These are phyloP conservation scores for Botryosphaeria dothidea DNA, from an alignment of 2,329 filamentous ascomycete genomes.

Conservation along the genomic window DNA sequence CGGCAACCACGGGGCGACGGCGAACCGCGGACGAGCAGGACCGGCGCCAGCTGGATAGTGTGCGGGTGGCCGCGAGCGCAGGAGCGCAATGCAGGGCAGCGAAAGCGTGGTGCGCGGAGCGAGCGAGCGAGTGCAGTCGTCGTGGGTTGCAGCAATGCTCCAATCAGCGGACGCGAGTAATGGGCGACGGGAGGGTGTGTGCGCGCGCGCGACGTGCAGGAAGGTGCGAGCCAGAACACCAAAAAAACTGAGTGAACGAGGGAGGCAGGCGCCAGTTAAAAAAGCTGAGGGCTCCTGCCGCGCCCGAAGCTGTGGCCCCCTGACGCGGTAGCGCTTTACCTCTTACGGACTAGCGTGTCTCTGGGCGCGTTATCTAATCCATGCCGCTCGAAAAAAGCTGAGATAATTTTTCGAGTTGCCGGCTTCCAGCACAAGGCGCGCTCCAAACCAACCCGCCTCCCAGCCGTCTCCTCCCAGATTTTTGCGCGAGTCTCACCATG, in stretches of 20 bases:
- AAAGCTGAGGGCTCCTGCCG: constrained; percentile 15
- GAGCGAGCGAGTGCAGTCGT: neutral
- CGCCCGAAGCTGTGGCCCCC: constrained; percentile 14
- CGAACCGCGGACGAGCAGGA: constrained; percentile 9
- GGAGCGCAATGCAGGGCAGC: neutral
- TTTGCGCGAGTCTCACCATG: constrained; percentile 26
- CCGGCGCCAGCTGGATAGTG: neutral
- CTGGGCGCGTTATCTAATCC: constrained; percentile 16
- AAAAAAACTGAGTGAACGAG: constrained; percentile 6
- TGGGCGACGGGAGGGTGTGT: constrained; percentile 14
- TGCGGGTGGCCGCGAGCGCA: neutral
- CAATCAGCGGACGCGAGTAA: constrained; percentile 16
- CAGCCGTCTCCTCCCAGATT: neutral
- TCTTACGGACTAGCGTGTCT: neutral
- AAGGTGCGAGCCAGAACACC: constrained; percentile 18
- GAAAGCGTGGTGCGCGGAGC: neutral
- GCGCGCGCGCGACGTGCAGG: constrained; percentile 15
- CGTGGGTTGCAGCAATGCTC: neutral
- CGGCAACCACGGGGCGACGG: neutral
- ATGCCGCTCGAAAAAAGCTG: constrained; percentile 18
- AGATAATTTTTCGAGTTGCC: constrained; percentile 18
- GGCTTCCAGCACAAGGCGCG: constrained; percentile 8
- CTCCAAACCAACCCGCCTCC: constrained; percentile 17
- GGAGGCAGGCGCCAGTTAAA: constrained; percentile 10
- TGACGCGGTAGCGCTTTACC: constrained; percentile 4